Percentiles rank a stretch among this genome's conserved stretches.
Evolutionary conservation across 257 asterid species (phyloP).

Genomic region (Nicotiana tomentosiformis): DNA sequence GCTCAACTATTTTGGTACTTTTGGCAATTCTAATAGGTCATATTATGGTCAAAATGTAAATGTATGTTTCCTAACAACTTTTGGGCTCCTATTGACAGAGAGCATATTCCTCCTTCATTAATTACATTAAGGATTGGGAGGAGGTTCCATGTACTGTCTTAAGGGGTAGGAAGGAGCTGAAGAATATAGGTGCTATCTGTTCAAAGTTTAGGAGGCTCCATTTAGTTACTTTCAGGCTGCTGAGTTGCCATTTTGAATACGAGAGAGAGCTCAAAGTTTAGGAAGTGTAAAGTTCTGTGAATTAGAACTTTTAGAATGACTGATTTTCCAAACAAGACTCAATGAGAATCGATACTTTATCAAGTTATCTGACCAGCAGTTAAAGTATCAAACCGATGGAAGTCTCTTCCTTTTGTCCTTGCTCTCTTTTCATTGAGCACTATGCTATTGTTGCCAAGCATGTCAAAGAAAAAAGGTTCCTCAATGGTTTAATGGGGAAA

Average conservation of each 20-base stretch:
- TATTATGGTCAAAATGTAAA: background rate
- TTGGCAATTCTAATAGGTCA: background rate
- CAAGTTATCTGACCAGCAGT: no score
- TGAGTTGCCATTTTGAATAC: background rate
- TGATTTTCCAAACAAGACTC: background rate
- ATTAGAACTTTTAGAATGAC: background rate
- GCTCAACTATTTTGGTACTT: no score
- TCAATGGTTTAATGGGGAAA: background rate
- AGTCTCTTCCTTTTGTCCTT: background rate
- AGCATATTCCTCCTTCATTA: background rate
- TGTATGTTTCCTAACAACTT: background rate
- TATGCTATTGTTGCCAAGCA: background rate
- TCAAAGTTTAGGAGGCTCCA: background rate
- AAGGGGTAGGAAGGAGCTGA: background rate
- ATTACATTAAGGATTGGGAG: background rate
- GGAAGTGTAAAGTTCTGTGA: background rate
- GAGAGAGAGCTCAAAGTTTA: background rate
- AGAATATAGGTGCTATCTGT: background rate
- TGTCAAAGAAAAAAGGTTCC: background rate
- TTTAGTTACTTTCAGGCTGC: background rate
- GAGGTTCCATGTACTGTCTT: background rate
- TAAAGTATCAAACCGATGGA: background rate
- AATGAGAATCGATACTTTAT: background rate
- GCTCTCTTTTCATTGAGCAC: background rate
- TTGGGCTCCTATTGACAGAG: background rate